These are phyloP conservation scores for Fusarium neocosmosporiellum DNA, from an alignment of 2,329 filamentous ascomycete genomes.

Conservation along the genomic window DNA sequence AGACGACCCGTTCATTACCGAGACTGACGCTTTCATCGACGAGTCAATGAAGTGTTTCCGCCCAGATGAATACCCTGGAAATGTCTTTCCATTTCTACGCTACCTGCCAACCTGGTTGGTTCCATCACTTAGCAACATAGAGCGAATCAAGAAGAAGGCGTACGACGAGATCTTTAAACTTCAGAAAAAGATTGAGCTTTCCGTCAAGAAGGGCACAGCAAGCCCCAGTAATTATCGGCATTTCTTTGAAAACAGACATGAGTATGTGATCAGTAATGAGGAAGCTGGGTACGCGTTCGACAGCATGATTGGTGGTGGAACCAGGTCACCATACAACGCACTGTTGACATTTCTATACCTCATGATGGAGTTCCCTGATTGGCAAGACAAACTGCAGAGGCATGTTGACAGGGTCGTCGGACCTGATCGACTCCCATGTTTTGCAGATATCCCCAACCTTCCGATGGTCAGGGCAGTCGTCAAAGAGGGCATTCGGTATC, in stretches of 20 bases:
- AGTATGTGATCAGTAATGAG: constrained; percentile 1
- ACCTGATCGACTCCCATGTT: background rate
- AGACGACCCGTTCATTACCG: background rate
- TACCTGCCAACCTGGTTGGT: background rate
- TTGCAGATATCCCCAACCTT: background rate
- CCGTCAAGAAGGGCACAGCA: background rate
- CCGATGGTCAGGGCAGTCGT: constrained; percentile 6
- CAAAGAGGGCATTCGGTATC: background rate
- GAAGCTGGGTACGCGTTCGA: constrained; percentile 7
- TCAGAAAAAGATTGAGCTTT: background rate
- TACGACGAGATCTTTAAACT: background rate
- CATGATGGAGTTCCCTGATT: constrained; percentile 10
- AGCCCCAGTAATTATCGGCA: background rate
- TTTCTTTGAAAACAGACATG: background rate
- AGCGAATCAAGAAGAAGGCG: background rate
- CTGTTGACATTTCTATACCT: constrained; percentile 6
- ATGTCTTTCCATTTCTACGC: constrained; percentile 5
- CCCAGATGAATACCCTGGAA: background rate
- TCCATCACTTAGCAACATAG: background rate
- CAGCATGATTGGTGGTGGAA: background rate
- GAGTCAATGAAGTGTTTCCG: background rate
- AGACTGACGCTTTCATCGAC: background rate
- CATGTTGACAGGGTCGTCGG: background rate
- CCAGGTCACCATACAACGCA: background rate
- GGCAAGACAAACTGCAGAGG: constrained; percentile 1